phyloP scores from a whole-genome alignment of 495 filamentous ascomycete genomes.

The Neurospora cerealis region DNA sequence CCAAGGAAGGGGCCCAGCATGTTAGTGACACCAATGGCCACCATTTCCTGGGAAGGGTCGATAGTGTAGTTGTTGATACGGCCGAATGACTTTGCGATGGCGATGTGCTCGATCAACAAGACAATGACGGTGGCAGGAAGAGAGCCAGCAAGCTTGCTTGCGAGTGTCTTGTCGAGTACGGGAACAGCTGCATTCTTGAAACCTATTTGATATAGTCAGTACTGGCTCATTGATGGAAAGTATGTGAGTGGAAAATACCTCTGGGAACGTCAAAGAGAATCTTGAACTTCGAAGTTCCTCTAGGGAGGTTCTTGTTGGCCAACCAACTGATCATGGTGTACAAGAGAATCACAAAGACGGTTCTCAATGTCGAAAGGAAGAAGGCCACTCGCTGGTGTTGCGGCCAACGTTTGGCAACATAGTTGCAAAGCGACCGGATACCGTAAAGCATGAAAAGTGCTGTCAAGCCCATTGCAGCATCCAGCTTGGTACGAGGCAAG shows the following conservation, averaged over 20 bases:
- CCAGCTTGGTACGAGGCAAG: slow-evolving; percentile 54
- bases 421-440: slow-evolving; percentile 63
- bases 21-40: slow-evolving; percentile 90
- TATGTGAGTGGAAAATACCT: slow-evolving; percentile 34
- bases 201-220: slow-evolving; percentile 32
- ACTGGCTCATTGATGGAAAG: no score
- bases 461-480: slow-evolving; percentile 85
- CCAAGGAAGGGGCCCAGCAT: slow-evolving; percentile 90
- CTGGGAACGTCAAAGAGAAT: slow-evolving; percentile 70
- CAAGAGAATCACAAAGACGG: slow-evolving; percentile 84
- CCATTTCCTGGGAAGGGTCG: slow-evolving; percentile 91
- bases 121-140: slow-evolving; percentile 63
- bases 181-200: slow-evolving; percentile 80
- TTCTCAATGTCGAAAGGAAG: slow-evolving; percentile 80
- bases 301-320: slow-evolving; percentile 50
- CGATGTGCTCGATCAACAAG: slow-evolving; percentile 87
- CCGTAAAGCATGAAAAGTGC: slow-evolving; percentile 75
- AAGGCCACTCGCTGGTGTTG: slow-evolving; percentile 67
- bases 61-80: slow-evolving; percentile 98
- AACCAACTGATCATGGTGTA: slow-evolving; percentile 90
- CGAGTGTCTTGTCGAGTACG: slow-evolving; percentile 39
- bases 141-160: slow-evolving; percentile 19
- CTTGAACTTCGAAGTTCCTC: slow-evolving; percentile 44
- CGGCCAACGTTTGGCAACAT: slow-evolving; percentile 57
- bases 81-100: slow-evolving; percentile 98